Base-by-base conservation (phyloP, 225 moss, liverwort and hornwort genomes). In the Lunularia cruciata region DNA sequence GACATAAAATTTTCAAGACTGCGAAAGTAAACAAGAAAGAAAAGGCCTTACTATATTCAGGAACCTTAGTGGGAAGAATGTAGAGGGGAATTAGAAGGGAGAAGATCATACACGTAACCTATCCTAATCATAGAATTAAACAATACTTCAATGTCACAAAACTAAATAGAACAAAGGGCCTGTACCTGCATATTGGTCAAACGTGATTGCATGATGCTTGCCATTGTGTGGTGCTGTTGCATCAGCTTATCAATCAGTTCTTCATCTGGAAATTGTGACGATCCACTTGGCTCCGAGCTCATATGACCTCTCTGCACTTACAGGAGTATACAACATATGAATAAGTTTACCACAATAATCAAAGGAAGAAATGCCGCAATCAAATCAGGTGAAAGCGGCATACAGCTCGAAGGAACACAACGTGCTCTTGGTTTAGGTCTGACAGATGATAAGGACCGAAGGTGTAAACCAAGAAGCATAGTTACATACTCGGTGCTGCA, bases 121-220 rank as follows among this genome's bases (percentile, higher is more conserved):
- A 52, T 26, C 23, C 20, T 20, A 61, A 34, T 19, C n/a, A 59
- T n/a, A 35, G 4, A 8, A 16, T 35, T 19, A 36, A 37, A 38
- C 22, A 36, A 22, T 1, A 60, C 36, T 22, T 6, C 60, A 14
- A 12, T 23, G 45, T 16, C 43, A 43, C 1, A 10, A 43, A 11
- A 64, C 5, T 45, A 45, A 2, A 19, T 15, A n/a, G 40, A 67
- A 13, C 10, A 49, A 13, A 23, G 4, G 26, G 13, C 1, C 27
- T 15, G 55, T 49, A 98, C 98, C 91, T 93, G 88, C 89, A 98
- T 84, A 70, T 98, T 93, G 32, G 98, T 98, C 53, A 98, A 83
- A 23, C 98, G 93, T 49, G 98, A 90, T 52, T 89, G 98, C 93
- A 98, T 89, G 65, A 98, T 98, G 81, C 87, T 88, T 55, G 93